Percentiles rank a stretch among this genome's conserved stretches.
These are phyloP conservation scores for Ogataea philodendri DNA, from an alignment of 805 yeast genomes.

Conservation along the genomic window DNA sequence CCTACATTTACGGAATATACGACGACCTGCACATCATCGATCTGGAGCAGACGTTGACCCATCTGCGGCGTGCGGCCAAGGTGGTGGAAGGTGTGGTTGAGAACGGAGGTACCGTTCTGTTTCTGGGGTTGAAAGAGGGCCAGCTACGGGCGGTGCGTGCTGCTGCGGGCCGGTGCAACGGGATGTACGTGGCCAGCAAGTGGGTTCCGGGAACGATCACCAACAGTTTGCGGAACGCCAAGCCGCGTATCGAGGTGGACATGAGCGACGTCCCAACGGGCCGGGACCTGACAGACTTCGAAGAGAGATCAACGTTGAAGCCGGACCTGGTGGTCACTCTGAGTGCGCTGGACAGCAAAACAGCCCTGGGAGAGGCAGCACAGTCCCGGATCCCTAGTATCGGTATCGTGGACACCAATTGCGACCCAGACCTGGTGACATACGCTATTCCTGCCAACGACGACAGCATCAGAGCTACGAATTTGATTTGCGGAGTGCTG, in stretches of 20 bases:
- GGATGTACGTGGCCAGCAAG: conserved; percentile 75
- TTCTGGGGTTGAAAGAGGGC: conserved; percentile 80
- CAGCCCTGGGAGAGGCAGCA: conserved; percentile 77
- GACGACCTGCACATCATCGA: conserved; percentile 91
- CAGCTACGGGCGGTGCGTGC: conserved; percentile 70
- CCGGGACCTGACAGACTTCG: conserved; percentile 51
- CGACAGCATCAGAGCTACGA: conserved; percentile 79
- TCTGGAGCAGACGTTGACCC: conserved; percentile 74
- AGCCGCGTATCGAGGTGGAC: conserved; percentile 75
- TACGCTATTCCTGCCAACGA: conserved; percentile 97
- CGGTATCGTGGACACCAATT: conserved; percentile 91
- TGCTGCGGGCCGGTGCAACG: conserved; percentile 76
- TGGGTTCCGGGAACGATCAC: conserved; percentile 97
- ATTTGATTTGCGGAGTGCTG: conserved; percentile 77
- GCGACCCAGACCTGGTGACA: conserved; percentile 84
- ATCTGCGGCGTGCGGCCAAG: conserved; percentile 76
- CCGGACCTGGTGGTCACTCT: conserved; percentile 87
- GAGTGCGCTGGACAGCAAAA: conserved; percentile 85
- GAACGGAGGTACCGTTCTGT: conserved; percentile 77
- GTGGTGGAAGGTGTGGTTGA: conserved; percentile 81
- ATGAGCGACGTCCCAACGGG: conserved; percentile 66
- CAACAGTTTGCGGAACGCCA: conserved; percentile 58
- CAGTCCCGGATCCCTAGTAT: conserved; percentile 85
- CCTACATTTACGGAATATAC: conserved; percentile 82
- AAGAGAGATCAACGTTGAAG: conserved; percentile 56